Evolutionary conservation across 225 moss, liverwort and hornwort genomes (phyloP).

Genomic region (Sphagnum tenellum): DNA sequence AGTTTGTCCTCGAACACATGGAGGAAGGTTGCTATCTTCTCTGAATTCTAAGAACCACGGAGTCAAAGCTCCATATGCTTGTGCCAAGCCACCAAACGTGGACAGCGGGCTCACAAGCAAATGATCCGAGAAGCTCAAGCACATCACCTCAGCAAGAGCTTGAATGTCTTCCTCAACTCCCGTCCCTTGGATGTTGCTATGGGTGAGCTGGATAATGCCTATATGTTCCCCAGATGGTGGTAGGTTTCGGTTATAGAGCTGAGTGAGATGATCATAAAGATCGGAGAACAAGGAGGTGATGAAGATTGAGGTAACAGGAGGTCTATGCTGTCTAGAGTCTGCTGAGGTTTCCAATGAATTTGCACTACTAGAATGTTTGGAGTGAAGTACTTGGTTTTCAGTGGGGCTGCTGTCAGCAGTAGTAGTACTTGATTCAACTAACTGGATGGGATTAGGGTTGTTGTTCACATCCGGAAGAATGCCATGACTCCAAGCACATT

Average conservation of each 20-base stretch:
- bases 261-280: slow-evolving; percentile 4
- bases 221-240: slow-evolving; percentile 23
- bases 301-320: slow-evolving; percentile 13
- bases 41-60: slow-evolving; percentile 29
- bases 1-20: slow-evolving; percentile 25
- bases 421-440: too few species aligned
- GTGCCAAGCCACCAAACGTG: slow-evolving; percentile 33
- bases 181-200: slow-evolving; percentile 14
- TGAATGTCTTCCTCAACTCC: slow-evolving; percentile 24
- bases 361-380: neutral
- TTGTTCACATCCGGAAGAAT: slow-evolving; percentile 12
- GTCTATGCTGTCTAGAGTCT: too few species aligned
- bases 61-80: slow-evolving; percentile 29
- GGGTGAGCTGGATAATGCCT: slow-evolving; percentile 27
- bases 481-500: slow-evolving; percentile 19
- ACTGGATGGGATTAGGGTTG: too few species aligned
- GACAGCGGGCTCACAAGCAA: slow-evolving; percentile 31
- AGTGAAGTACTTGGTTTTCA: slow-evolving; percentile 1
- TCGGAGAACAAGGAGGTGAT: slow-evolving; percentile 7
- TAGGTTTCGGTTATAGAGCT: slow-evolving; percentile 22
- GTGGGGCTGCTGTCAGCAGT: slow-evolving; percentile 4
- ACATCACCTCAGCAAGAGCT: slow-evolving; percentile 33
- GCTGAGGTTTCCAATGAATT: too few species aligned
- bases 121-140: slow-evolving; percentile 23
- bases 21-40: neutral